Base-by-base conservation (phyloP, 768 basidiomycete genomes). In the Astraeus odoratus region DNA sequence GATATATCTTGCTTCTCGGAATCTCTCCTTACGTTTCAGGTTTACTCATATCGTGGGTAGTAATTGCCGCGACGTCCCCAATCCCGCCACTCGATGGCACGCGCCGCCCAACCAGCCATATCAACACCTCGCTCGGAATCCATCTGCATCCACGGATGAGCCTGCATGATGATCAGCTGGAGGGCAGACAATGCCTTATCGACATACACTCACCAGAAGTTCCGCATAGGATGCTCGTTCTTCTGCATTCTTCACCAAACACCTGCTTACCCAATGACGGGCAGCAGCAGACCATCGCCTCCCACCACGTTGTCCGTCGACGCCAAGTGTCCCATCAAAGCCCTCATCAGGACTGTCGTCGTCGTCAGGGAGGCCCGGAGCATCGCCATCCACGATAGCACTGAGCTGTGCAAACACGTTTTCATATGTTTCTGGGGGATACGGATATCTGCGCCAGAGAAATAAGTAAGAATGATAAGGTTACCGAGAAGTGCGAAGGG, bases 371-470 rank as follows among this genome's bases (percentile, higher is more conserved):
- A 99, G 68, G 27, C 80, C 80, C 4, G 95, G 95, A 8, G 93
- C 86, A 45, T 92, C 88, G 1, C 93, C 95, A 51, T 96, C 83
- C 2, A 99, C 93, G 50, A 99, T 99, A 3, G 95, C 94, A n/a
- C 85, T 89, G 31, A 87, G 69, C 60, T 99, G 95, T 2, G 94
- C 95, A 66, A 99, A 96, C 13, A 97, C 93, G 62, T 97, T 97
- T 47, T 82, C 79, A 63, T 96, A 99, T 6, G 92, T 95, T 69
- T 98, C 94, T 22, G 94, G 94, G 24, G 95, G 95, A 59, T 96
- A 99, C 2, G 95, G 95, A 64, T 99, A 98, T 58, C 61, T 63
- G 27, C 31, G 34, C n/a, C 19, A 38, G 27, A 36, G 24, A 12
- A 23, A 27, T 31, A 29, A 33, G 39, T 29, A 36, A n/a, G n/a